Evolutionary conservation across 768 basidiomycete genomes (phyloP), one percentile per base, ranked within the genome.

Genomic region (Trametes elegans): DNA sequence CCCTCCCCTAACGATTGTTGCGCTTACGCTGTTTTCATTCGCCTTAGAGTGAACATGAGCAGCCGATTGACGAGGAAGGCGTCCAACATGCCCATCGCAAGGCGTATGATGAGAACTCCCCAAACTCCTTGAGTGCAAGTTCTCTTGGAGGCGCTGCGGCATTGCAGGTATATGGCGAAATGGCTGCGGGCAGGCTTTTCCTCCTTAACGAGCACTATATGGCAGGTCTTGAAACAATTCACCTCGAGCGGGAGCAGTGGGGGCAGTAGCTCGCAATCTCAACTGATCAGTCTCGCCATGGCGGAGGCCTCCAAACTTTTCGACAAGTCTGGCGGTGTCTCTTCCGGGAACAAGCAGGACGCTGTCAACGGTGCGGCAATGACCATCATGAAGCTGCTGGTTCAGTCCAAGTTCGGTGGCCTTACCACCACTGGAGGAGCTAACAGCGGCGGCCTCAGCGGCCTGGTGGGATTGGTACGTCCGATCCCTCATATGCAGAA

Each of bases 261-360:
- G 31, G 54, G 66, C 5, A 70, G 79, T 7, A 73, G 76, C 41
- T 76, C 75, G 45, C 76, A 79, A 67, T 82, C 82, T 34, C 69
- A 94, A 68, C 73, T 95, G 55, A 84, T 96, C 70, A 87, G 88
- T 64, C 70, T 92, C 69, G 93, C 93, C 4, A 92, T 96, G 90
- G 81, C 82, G 0, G 87, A 95, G 62, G 88, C 84, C 0, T 73
- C 79, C 14, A 87, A 90, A 66, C 71, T 91, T 44, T 88, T 93
- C 61, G 89, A 91, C 62, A 71, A 79, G 59, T 76, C 80, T 23
- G 87, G 87, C 18, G 83, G 83, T 7, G 78, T 81, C 3, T 73
- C 82, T 4, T 78, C 80, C 10, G 84, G 86, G 9, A 78, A 78
- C 66, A 90, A 90, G 72, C 92, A 95, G 64, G 90, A 93, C 63